Evolutionary conservation across 495 filamentous ascomycete genomes (phyloP).

Genomic region (Aspergillus mulundensis): DNA sequence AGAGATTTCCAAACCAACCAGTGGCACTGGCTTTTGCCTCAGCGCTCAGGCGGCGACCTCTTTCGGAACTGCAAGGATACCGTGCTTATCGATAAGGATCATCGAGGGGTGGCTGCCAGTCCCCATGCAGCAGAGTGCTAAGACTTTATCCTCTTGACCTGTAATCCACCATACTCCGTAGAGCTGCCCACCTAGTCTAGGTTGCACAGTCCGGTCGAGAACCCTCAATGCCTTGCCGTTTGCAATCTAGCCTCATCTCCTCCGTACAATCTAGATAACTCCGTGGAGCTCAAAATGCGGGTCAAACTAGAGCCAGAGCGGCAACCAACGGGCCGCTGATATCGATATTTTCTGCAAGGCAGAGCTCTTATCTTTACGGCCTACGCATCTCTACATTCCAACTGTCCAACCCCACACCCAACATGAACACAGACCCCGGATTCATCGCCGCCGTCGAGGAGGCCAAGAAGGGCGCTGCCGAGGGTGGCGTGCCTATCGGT

Average conservation of each 20-base stretch:
- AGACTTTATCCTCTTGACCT: no score
- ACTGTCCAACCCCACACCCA: neutral
- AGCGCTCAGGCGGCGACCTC: slow-evolving; percentile 4
- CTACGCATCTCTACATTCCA: neutral
- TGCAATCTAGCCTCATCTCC: neutral
- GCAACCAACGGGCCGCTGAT: slow-evolving; percentile 3
- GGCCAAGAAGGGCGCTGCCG: slow-evolving; percentile 59
- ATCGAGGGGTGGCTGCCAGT: slow-evolving; percentile 1
- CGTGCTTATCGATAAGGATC: slow-evolving; percentile 3
- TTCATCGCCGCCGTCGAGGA: slow-evolving; percentile 70
- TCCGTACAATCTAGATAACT: neutral
- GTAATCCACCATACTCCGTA: no score
- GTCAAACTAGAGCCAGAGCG: slow-evolving; percentile 15
- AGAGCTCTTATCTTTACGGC: slow-evolving; percentile 2
- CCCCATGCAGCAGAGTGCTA: neutral
- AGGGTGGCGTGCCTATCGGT: slow-evolving; percentile 82
- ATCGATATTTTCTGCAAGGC: neutral
- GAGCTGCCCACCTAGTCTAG: no score
- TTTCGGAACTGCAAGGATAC: neutral
- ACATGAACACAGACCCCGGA: slow-evolving; percentile 46
- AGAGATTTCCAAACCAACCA: neutral
- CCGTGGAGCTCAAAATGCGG: slow-evolving; percentile 14
- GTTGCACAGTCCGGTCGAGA: no score
- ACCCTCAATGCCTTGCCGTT: neutral
- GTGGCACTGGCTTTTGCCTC: slow-evolving; percentile 6